Evolutionary conservation across 2,329 filamentous ascomycete genomes (phyloP).

Genomic region (Teratosphaeria viscida): DNA sequence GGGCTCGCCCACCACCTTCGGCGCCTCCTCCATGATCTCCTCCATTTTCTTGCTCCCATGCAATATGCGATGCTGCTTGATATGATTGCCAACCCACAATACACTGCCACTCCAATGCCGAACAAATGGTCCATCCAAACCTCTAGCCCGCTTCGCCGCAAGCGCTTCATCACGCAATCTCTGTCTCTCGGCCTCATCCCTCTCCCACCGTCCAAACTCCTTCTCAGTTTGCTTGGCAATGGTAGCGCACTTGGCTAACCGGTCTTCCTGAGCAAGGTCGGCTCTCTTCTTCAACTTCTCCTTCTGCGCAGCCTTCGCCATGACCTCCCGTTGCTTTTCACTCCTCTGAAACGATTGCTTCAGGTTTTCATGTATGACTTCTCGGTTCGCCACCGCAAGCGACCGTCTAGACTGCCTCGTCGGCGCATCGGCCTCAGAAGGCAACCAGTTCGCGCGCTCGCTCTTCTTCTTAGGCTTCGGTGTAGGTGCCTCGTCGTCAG

Average conservation of each 20-base stretch:
- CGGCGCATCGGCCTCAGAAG: constrained; percentile 51
- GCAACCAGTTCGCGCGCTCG: constrained; percentile 60
- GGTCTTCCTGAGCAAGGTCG: constrained; percentile 76
- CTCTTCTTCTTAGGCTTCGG: constrained; percentile 53
- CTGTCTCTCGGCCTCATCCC: constrained; percentile 78
- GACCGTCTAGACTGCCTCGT: constrained; percentile 51
- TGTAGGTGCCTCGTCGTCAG: constrained; percentile 12
- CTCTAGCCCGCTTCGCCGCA: constrained; percentile 77
- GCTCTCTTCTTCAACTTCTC: constrained; percentile 64
- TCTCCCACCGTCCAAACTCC: constrained; percentile 87
- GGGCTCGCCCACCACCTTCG: constrained; percentile 3
- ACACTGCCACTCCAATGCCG: constrained; percentile 90
- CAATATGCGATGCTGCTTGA: constrained; percentile 44
- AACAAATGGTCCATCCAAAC: constrained; percentile 78
- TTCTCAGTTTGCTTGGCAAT: constrained; percentile 74
- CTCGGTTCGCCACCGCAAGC: constrained; percentile 52
- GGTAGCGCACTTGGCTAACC: constrained; percentile 35
- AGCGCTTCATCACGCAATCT: constrained; percentile 74
- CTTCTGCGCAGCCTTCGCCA: constrained; percentile 50
- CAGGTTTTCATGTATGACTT: constrained; percentile 56
- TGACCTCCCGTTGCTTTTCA: constrained; percentile 56
- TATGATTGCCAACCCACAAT: constrained; percentile 65
- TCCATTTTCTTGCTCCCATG: constrained; percentile 22
- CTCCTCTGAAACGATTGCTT: constrained; percentile 60
- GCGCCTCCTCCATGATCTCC: constrained; percentile 15